phyloP scores from a whole-genome alignment of 2,329 filamentous ascomycete species.

The Ophiostoma sp. region DNA sequence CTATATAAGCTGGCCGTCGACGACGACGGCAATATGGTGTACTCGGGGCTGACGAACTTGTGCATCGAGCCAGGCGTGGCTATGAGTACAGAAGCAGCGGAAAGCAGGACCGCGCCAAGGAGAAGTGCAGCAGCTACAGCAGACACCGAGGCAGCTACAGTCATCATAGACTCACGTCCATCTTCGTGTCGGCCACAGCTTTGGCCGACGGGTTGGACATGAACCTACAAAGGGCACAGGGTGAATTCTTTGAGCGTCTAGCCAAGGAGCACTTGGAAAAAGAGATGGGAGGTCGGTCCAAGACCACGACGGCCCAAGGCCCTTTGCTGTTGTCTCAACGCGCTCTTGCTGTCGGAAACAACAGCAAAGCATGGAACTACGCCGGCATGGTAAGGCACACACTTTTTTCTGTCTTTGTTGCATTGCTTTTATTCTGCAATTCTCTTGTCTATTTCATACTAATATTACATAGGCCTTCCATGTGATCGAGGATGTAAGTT shows the following conservation, averaged over 20 bases:
- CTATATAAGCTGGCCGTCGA: background rate
- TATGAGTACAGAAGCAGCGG: background rate
- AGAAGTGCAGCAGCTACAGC: background rate
- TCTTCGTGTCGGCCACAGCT: background rate
- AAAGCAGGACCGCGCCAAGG: background rate
- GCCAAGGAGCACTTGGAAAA: background rate
- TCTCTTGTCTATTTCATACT: background rate
- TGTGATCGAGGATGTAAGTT: background rate
- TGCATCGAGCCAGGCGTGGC: background rate
- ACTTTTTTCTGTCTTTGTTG: no score
- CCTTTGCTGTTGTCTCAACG: background rate
- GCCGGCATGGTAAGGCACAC: background rate
- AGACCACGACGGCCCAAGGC: background rate
- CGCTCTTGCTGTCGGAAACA: background rate
- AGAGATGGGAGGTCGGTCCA: background rate
- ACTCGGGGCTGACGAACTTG: background rate
- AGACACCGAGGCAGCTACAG: background rate
- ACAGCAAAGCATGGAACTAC: background rate
- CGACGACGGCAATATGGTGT: background rate
- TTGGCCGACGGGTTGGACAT: background rate
- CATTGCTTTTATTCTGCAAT: background rate
- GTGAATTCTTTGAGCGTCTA: background rate
- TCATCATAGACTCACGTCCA: background rate
- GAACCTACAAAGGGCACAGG: background rate
- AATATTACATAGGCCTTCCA: background rate